Evolutionary conservation across 768 basidiomycete genomes (phyloP).

Genomic region (Floccularia luteovirens): DNA sequence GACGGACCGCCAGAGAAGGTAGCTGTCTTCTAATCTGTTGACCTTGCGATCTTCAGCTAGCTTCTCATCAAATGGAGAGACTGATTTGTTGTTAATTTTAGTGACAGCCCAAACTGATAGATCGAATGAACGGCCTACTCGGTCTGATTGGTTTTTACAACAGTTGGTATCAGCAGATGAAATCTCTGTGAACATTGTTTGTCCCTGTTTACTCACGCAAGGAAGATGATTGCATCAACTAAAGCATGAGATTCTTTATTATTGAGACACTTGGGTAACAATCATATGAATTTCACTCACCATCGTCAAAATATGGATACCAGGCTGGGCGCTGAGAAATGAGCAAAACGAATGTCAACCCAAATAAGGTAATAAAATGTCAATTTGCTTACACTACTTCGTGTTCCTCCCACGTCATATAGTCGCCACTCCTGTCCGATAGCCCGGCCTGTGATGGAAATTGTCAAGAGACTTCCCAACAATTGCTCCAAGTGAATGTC

Average conservation of each 20-base stretch:
- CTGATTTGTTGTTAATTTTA: conserved; percentile 17
- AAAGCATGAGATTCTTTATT: conserved; percentile 2
- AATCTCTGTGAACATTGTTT: background rate
- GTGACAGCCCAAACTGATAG: background rate
- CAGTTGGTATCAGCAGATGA: conserved; percentile 1
- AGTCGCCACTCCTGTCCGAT: conserved; percentile 70
- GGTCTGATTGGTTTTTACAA: conserved; percentile 19
- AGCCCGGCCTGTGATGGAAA: conserved; percentile 34
- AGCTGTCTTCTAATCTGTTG: conserved; percentile 74
- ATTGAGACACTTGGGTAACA: conserved; percentile 1
- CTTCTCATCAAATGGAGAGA: conserved; percentile 79
- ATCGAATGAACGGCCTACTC: conserved; percentile 20
- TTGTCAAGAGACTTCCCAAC: background rate
- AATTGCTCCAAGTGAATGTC: background rate
- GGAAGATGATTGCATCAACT: conserved; percentile 81
- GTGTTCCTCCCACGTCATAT: conserved; percentile 77
- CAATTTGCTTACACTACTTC: conserved; percentile 50
- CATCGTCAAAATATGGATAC: conserved; percentile 78
- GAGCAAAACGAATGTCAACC: conserved; percentile 5
- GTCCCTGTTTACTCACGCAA: conserved; percentile 38
- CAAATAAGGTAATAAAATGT: conserved; percentile 3
- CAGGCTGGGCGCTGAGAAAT: conserved; percentile 55
- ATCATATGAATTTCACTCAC: conserved; percentile 23
- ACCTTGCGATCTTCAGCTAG: conserved; percentile 62
- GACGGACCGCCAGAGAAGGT: conserved; percentile 70